These are phyloP conservation scores for Hordeum pubiflorum DNA, from an alignment of 202 grass and related monocot species.

Conservation along the genomic window DNA sequence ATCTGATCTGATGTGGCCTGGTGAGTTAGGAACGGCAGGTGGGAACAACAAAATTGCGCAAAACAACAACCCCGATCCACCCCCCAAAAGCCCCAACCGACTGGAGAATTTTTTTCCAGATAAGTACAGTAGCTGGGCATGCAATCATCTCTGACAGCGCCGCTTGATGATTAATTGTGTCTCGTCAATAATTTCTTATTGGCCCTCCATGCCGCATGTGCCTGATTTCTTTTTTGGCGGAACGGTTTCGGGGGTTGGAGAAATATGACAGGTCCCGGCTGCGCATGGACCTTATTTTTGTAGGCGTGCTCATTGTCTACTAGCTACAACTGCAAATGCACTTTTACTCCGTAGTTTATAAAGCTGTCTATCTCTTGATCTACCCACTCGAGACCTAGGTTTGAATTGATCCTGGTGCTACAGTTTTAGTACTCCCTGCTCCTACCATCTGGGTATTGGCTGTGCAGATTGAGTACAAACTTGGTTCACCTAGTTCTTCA, in stretches of 20 bases:
- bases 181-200: neutral
- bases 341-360: neutral
- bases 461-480: no score
- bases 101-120: neutral
- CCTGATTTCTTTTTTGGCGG: neutral
- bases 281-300: neutral
- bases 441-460: no score
- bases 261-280: neutral
- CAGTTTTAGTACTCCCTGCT: neutral
- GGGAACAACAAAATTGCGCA: slow-evolving; percentile 32
- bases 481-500: no score
- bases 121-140: neutral
- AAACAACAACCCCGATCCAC: slow-evolving; percentile 28
- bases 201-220: neutral
- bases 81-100: neutral
- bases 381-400: neutral
- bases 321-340: neutral
- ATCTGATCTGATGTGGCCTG: neutral
- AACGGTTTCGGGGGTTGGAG: slow-evolving; percentile 21
- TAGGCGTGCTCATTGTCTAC: neutral
- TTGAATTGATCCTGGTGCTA: neutral
- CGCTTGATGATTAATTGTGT: neutral
- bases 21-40: slow-evolving; percentile 39
- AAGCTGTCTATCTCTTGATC: neutral
- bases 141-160: slow-evolving; percentile 4